phyloP scores from a whole-genome alignment of 139 green algal species.

The Protoeuglena noctilucae region DNA sequence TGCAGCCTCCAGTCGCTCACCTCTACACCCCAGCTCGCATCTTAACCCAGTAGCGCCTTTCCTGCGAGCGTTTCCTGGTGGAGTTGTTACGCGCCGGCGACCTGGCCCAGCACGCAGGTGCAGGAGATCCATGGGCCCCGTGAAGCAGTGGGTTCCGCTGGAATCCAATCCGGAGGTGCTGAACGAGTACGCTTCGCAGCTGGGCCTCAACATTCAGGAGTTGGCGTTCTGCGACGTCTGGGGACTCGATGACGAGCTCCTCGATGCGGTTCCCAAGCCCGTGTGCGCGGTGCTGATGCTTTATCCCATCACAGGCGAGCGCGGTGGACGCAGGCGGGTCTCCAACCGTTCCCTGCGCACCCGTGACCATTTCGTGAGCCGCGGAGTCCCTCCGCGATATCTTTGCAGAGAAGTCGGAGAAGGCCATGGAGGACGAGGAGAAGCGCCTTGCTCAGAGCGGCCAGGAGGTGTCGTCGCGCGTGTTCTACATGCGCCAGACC shows the following conservation, averaged over 20 bases:
- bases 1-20: too few relatives aligned
- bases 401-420: slow-evolving; percentile 38
- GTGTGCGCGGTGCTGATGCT: slow-evolving; percentile 67
- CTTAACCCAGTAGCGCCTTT: too few relatives aligned
- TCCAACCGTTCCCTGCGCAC: too few relatives aligned
- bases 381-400: too few relatives aligned
- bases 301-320: slow-evolving; percentile 79
- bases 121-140: too few relatives aligned
- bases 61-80: too few relatives aligned
- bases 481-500: slow-evolving; percentile 87
- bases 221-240: slow-evolving; percentile 56
- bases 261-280: slow-evolving; percentile 69
- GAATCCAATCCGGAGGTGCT: slow-evolving; percentile 74
- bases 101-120: too few relatives aligned
- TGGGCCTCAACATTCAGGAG: slow-evolving; percentile 35
- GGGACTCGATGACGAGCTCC: slow-evolving; percentile 70
- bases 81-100: too few relatives aligned
- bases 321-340: too few relatives aligned
- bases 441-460: slow-evolving; percentile 13
- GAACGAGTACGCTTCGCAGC: slow-evolving; percentile 41
- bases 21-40: too few relatives aligned
- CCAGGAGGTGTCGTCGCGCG: slow-evolving; percentile 4
- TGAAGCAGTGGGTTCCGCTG: slow-evolving; percentile 63
- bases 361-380: too few relatives aligned
- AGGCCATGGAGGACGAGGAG: slow-evolving; percentile 27